Evolutionary conservation across 257 asterid species (phyloP), one percentile per base, ranked within the genome.

Genomic region (Sherardia arvensis): DNA sequence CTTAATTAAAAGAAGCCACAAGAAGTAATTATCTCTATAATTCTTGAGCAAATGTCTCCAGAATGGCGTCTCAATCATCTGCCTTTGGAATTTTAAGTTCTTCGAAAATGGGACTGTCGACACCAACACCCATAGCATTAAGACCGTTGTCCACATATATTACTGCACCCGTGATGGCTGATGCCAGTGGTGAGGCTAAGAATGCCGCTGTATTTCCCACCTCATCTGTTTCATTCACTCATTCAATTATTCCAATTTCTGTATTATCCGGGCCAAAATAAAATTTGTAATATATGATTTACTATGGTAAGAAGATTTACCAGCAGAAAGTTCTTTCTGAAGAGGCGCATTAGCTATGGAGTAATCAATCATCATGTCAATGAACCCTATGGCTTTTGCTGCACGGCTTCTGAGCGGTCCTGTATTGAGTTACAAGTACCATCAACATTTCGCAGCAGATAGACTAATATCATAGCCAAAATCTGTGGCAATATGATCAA

Each of bases 301-400:
- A 55, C 28, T 22, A 36, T 53, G 7, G 49, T 1, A 28, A 26
- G 2, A 32, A 56, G 66, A 55, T 48, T 64, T 70, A 84, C 95
- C 94, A 67, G 95, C 90, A 27, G 94, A 80, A 64, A 90, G 61
- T 79, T 87, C 97, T 72, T 82, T 86, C 86, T 89, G 95, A 34
- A 89, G 85, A 71, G 97, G 97, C 18, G 94, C 85, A 26, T 90
- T 87, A 28, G 72, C 83, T 20, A 80, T 23, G 49, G 97, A 87
- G 81, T 87, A 90, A 67, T 89, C 91, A n/a, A 90, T 87, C 97
- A 90, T 85, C 94, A 83, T 90, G 58, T 90, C 95, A 23, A 90
- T 84, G 70, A 90, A 90, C 62, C 97, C 95, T 45, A 90, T 90
- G 48, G 97, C 95, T 80, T 90, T 90, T 66, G 95, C 95, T 43